Base-by-base conservation (phyloP, 148 eudicot genomes). In the Heliosperma pusillum region DNA sequence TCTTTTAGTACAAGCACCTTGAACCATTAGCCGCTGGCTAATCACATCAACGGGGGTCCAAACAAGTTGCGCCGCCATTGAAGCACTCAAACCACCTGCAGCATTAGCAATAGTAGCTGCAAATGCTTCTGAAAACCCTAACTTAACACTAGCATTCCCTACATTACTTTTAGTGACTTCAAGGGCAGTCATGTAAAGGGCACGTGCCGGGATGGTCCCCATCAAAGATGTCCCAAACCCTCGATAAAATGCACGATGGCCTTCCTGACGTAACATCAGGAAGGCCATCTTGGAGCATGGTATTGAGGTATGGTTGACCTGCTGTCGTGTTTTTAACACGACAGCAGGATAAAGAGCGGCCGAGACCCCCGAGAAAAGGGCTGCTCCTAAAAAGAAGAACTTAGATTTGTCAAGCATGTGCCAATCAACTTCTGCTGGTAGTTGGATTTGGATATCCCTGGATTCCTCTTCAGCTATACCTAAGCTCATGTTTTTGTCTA, bases 41-140 rank as follows among this genome's bases (percentile, higher is more conserved):
- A 93, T 85, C 5, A 93, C 98, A 85, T 93, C 98, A 66, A 93
- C 81, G 5, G 98, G 97, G 1, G 97, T 93, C 98, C 98, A 93
- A n/a, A 93, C 98, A 3, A 93, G 78, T 75, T 93, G 98, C 5
- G 98, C 93, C 0, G 93, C 97, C 85, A 91, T 81, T 0, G 98
- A 88, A 22, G 97, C 95, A 69, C 89, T 88, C 33, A 93, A 63
- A 0, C 98, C 97, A 2, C 88, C 97, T 2, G 82, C 89, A 40
- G 89, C 97, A 78, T 80, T 90, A 9, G 93, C 91, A 10, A 93
- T 66, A 12, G 96, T 78, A 0, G 86, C 69, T 0, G 98, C 84
- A 0, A 86, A 80, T 27, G 87, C 72, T 36, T 85, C 93, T 0
- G 96, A 81, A 7, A 93, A 77, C 13, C 97, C 96, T 45, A 90